Conservation (phyloP, 495 filamentous ascomycete genomes). For the Penicillium simplicissimum region DNA sequence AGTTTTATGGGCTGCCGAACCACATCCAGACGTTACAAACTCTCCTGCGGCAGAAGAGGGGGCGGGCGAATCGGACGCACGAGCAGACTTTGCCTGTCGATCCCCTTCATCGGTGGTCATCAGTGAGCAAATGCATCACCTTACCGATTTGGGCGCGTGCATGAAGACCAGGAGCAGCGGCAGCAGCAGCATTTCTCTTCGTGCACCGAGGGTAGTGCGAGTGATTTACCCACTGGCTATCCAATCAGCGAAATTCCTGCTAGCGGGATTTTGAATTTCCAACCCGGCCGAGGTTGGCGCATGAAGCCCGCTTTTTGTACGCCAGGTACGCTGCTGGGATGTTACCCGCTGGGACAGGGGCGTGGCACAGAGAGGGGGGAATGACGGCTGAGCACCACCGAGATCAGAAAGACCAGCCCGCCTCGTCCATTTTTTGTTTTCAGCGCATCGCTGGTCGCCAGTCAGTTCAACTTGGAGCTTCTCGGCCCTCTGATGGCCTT, state of each 20-base stretch:
- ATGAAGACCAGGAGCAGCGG: constrained; percentile 23
- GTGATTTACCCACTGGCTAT: constrained; percentile 26
- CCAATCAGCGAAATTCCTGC: constrained; percentile 45
- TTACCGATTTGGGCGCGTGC: constrained; percentile 33
- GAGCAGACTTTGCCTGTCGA: constrained; percentile 33
- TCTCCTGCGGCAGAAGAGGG: constrained; percentile 7
- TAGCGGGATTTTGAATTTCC: constrained; percentile 30
- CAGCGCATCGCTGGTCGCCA: background rate
- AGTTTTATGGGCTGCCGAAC: constrained; percentile 19
- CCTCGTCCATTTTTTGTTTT: constrained; percentile 15
- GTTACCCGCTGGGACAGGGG: constrained; percentile 15
- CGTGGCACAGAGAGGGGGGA: background rate
- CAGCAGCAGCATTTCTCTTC: constrained; percentile 2
- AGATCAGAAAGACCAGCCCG: constrained; percentile 7
- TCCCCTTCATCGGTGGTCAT: constrained; percentile 22
- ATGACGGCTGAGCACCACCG: background rate
- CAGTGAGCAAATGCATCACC: constrained; percentile 26
- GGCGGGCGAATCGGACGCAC: constrained; percentile 16
- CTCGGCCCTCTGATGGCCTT: background rate
- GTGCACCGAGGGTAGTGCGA: constrained; percentile 25
- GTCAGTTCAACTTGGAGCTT: background rate
- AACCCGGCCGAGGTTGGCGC: constrained; percentile 34
- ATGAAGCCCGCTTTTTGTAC: constrained; percentile 30
- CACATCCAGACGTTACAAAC: constrained; percentile 15
- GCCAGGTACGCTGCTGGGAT: constrained; percentile 31